Evolutionary conservation across 768 basidiomycete species (phyloP).

Genomic region (Candolleomyces eurysporus): DNA sequence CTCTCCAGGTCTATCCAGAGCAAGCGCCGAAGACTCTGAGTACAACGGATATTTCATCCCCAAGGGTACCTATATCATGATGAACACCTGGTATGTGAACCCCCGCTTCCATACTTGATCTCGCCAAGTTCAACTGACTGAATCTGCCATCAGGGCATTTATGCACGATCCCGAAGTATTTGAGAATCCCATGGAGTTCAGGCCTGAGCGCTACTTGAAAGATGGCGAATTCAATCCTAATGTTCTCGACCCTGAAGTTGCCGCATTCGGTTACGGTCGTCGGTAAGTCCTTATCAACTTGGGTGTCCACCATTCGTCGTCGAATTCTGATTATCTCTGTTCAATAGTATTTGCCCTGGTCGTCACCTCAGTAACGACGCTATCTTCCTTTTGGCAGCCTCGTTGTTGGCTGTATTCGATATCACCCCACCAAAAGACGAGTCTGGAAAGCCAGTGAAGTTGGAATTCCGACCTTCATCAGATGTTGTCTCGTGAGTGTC

Average conservation of each 20-base stretch:
- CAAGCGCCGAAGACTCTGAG: conserved; percentile 24
- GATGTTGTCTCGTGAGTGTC: no score
- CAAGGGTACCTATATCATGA: conserved; percentile 24
- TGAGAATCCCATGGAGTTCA: conserved; percentile 3
- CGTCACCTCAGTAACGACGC: conserved; percentile 12
- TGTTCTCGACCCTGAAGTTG: background rate
- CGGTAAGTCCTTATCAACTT: background rate
- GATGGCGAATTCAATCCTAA: conserved; percentile 1
- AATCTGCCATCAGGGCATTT: background rate
- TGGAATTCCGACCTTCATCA: no score
- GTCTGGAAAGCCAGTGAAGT: background rate
- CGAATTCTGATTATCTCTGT: background rate
- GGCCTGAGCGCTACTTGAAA: conserved; percentile 3
- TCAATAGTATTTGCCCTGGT: conserved; percentile 14
- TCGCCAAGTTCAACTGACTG: background rate
- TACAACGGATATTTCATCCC: conserved; percentile 37
- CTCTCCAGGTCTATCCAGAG: conserved; percentile 14
- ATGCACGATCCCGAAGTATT: conserved; percentile 2
- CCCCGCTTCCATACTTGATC: background rate
- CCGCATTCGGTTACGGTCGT: conserved; percentile 8
- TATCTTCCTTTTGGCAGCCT: conserved; percentile 12
- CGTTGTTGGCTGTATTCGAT: conserved; percentile 6
- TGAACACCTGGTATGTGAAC: conserved; percentile 19
- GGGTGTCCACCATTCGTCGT: background rate
- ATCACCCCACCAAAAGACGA: conserved; percentile 4